Evolutionary conservation across 1,284 basidiomycete genomes (phyloP), one percentile per base, ranked within the genome.

Genomic region (Ustilago hordei): DNA sequence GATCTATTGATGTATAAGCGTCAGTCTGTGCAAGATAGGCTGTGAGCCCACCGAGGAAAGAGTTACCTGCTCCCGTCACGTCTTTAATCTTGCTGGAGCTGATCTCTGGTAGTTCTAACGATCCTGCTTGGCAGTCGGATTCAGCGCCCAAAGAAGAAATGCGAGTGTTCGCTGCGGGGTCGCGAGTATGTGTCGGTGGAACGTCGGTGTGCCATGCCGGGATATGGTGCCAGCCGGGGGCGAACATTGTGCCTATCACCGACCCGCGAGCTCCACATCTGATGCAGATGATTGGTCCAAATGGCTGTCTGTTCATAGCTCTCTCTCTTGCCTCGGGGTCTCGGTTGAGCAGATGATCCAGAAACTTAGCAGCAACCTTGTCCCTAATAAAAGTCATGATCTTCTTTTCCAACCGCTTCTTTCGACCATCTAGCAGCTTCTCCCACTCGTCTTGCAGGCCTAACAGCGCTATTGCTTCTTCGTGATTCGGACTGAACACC

Each of bases 401-500:
- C n/a, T 41, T 23, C 7, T 60, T 31, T 11, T 41, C 28, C 28
- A 54, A 35, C 8, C n/a, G 23, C 6, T 38, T 28, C 53, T 47
- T 35, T 6, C 8, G n/a, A 15, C 19, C 36, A 35, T 38, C 32
- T 15, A 59, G 15, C 4, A 62, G 19, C 8, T 13, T 12, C 15
- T 71, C 48, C 71, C 67, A 82, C 19, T 74, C 71, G 2, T 57
- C 39, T 12, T 48, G 19, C 4, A 75, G 28, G 13, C 75, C 84
- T 17, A 88, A 82, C 60, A 89, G 83, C 0, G 81, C 70, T 15
- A 85, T 86, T 0, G 87, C 86, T 67, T 89, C 89, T 39, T 88
- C 86, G 62, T 89, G 87, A 67, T 89, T 89, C 1, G 88, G 89
- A 53, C 86, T 86, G 69, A 94, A 87, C 47, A 94, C 89, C 39